Evolutionary conservation across 148 eudicot genomes (phyloP).

Genomic region (Nepenthes mirabilis): DNA sequence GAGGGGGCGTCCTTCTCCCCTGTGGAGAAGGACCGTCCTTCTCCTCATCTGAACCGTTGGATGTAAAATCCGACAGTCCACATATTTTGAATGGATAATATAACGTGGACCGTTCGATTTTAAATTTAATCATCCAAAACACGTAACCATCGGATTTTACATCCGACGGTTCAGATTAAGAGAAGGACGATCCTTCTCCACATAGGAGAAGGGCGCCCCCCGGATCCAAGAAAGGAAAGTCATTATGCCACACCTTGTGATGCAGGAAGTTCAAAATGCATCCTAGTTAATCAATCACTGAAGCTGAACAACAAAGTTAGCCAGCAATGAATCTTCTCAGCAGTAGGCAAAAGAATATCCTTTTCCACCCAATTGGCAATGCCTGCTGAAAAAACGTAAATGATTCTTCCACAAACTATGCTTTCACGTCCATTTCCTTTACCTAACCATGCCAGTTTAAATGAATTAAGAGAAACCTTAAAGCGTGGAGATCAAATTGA

Average conservation of each 20-base stretch:
- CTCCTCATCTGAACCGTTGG: too few species aligned
- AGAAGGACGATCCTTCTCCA: too few species aligned
- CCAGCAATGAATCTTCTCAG: constrained; percentile 13
- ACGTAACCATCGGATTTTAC: too few species aligned
- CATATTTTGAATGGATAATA: too few species aligned
- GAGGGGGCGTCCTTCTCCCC: too few species aligned
- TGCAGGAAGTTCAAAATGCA: constrained; percentile 30
- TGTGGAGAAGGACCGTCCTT: too few species aligned
- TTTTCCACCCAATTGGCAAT: neutral
- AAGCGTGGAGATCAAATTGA: constrained; percentile 7
- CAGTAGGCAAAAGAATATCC: neutral
- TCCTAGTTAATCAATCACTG: constrained; percentile 14
- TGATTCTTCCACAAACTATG: constrained; percentile 5
- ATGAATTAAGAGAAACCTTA: constrained; percentile 8
- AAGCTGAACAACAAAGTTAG: constrained; percentile 24
- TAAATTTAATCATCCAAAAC: too few species aligned
- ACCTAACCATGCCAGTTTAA: constrained; percentile 28
- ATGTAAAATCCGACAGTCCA: too few species aligned
- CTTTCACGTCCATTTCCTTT: constrained; percentile 23
- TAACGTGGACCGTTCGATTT: too few species aligned
- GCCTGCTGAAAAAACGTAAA: constrained; percentile 4
- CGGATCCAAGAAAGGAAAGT: constrained; percentile 21
- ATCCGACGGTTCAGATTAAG: too few species aligned
- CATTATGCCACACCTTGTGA: constrained; percentile 53
- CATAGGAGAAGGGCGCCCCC: too few species aligned